Percentiles rank a stretch among this genome's conserved stretches.
phyloP scores from a whole-genome alignment of 345 rosid species.

The Salix brachista region DNA sequence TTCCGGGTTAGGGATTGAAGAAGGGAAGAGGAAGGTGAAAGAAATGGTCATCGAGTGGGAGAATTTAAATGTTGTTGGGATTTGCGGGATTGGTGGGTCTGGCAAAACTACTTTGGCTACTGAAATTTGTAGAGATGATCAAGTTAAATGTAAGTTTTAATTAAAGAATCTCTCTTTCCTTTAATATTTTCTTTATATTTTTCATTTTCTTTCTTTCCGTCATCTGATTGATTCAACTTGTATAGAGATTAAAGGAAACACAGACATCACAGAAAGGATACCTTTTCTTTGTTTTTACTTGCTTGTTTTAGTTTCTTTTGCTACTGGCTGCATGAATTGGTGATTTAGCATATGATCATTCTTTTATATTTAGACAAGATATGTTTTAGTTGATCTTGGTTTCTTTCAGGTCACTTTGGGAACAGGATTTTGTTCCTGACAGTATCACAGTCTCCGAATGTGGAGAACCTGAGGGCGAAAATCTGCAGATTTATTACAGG shows the following conservation, averaged over 20 bases:
- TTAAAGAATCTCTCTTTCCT: neutral
- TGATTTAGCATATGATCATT: neutral
- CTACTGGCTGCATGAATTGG: neutral
- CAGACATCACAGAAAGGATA: neutral
- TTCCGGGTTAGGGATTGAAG: conserved; percentile 44
- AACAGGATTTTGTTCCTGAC: conserved; percentile 59
- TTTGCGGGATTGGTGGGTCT: conserved; percentile 79
- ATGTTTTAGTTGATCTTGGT: neutral
- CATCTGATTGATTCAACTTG: neutral
- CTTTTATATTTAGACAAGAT: neutral
- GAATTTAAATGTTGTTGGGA: conserved; percentile 43
- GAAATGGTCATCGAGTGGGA: conserved; percentile 58
- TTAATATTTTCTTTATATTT: neutral
- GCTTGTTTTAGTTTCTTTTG: neutral
- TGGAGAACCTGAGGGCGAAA: conserved; percentile 42
- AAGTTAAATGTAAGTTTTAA: conserved; percentile 52
- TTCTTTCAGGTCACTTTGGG: conserved; percentile 47
- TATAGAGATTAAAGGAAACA: no score
- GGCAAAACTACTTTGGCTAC: conserved; percentile 86
- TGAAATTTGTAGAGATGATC: conserved; percentile 56
- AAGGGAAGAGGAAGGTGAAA: conserved; percentile 68
- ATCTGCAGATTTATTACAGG: conserved; percentile 46
- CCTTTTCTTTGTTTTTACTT: neutral
- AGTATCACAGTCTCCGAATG: conserved; percentile 77
- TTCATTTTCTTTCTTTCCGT: neutral